A percentile compares a stretch with the other conserved stretches of the same genome.
Conservation (phyloP, 2,329 filamentous ascomycete species). For the Calonectria crousiana region DNA sequence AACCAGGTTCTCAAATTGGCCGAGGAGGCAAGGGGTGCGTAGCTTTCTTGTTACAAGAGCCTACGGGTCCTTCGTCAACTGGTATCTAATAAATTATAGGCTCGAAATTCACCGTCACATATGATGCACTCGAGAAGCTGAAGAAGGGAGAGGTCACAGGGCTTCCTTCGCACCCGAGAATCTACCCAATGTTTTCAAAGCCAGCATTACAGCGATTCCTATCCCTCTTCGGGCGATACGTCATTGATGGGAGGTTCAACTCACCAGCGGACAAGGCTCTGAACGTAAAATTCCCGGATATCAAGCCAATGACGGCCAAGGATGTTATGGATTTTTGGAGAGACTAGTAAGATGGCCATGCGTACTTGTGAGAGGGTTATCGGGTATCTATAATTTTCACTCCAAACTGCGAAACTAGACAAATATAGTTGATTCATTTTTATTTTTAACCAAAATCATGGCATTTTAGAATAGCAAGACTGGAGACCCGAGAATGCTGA, state of each 20-base stretch:
- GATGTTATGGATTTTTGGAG: not conserved
- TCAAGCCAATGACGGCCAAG: not conserved
- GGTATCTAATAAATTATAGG: not conserved
- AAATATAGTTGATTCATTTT: not conserved
- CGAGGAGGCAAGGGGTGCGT: not conserved
- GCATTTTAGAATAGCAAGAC: not conserved
- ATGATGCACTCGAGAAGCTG: not conserved
- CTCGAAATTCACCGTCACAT: not conserved
- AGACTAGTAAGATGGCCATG: too few species aligned
- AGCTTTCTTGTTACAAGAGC: not conserved
- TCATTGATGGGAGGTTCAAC: not conserved
- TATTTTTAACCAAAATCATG: not conserved
- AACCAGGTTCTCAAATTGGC: not conserved
- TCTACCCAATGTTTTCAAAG: not conserved
- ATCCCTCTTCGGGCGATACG: not conserved
- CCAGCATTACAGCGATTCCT: not conserved
- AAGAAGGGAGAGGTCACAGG: not conserved
- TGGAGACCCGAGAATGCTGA: constrained; percentile 31
- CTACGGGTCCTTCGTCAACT: not conserved
- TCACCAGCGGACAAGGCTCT: not conserved
- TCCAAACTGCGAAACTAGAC: not conserved
- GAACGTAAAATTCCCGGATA: not conserved
- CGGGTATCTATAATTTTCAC: too few species aligned
- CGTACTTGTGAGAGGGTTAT: not conserved
- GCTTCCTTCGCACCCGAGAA: not conserved